phyloP scores from a whole-genome alignment of 257 asterid species.

The Solanum tarijense region DNA sequence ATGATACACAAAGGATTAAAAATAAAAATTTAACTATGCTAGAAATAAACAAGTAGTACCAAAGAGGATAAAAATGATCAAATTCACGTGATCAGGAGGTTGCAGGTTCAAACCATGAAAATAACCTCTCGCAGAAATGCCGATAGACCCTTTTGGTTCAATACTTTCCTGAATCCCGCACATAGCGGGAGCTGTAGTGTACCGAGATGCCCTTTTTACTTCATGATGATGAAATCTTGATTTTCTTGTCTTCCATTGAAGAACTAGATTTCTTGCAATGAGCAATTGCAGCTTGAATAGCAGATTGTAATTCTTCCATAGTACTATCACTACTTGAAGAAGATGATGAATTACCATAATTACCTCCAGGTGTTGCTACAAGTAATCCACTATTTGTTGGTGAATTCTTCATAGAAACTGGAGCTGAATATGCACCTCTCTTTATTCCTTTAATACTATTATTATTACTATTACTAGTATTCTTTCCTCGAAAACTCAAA shows the following conservation, averaged over 20 bases:
- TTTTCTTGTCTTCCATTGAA: constrained; percentile 30
- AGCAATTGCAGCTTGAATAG: constrained; percentile 89
- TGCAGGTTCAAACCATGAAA: neutral
- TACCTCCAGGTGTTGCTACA: constrained; percentile 31
- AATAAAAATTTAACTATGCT: neutral
- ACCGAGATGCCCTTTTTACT: neutral
- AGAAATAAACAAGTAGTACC: neutral
- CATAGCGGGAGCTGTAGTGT: neutral
- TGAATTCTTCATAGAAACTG: constrained; percentile 65
- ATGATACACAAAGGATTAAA: neutral
- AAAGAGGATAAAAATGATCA: neutral
- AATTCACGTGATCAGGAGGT: neutral
- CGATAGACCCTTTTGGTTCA: neutral
- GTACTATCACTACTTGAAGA: constrained; percentile 54
- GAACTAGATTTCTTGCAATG: constrained; percentile 80
- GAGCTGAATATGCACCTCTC: constrained; percentile 62
- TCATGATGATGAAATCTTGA: neutral
- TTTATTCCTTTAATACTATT: constrained; percentile 15
- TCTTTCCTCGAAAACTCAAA: constrained; percentile 32
- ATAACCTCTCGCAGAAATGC: too few species aligned
- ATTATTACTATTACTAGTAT: neutral
- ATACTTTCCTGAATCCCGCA: neutral
- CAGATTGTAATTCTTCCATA: constrained; percentile 90
- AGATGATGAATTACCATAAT: constrained; percentile 13
- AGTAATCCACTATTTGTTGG: constrained; percentile 80